A percentile compares a stretch with the other conserved stretches of the same genome.
Evolutionary conservation across 768 basidiomycete genomes (phyloP).

Genomic region (Boletus rubescentipes): DNA sequence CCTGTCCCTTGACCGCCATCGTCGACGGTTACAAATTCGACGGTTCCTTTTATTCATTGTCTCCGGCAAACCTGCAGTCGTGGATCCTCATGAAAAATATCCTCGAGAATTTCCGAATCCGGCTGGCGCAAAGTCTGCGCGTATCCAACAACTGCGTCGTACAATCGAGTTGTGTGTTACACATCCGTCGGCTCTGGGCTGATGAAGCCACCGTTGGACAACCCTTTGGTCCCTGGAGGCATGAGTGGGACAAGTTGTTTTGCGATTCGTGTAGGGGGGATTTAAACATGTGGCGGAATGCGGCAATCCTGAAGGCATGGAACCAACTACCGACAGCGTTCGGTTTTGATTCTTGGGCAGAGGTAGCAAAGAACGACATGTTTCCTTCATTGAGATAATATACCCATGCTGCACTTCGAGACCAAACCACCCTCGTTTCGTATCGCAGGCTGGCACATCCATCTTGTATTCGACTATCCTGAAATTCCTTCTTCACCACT

Average conservation of each 20-base stretch:
- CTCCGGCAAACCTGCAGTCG: conserved; percentile 4
- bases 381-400: background rate
- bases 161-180: background rate
- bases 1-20: conserved; percentile 7
- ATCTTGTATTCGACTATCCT: too few relatives aligned
- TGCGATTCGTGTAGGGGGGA: conserved; percentile 8
- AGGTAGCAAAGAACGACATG: background rate
- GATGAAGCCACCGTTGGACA: background rate
- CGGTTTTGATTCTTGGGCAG: conserved; percentile 14
- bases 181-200: conserved; percentile 7
- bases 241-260: conserved; percentile 15
- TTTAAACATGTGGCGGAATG: background rate
- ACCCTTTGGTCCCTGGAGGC: conserved; percentile 13
- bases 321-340: conserved; percentile 5
- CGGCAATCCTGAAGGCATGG: conserved; percentile 12
- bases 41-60: background rate
- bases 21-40: conserved; percentile 12
- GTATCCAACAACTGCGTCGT: conserved; percentile 4
- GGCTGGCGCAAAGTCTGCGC: background rate
- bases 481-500: too few relatives aligned
- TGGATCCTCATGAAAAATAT: conserved; percentile 9
- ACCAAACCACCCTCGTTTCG: too few relatives aligned
- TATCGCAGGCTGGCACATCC: too few relatives aligned
- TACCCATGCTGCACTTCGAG: too few relatives aligned
- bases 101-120: background rate